phyloP scores from a whole-genome alignment of 805 yeast genomes.

The Teunomyces lycoperdinae region DNA sequence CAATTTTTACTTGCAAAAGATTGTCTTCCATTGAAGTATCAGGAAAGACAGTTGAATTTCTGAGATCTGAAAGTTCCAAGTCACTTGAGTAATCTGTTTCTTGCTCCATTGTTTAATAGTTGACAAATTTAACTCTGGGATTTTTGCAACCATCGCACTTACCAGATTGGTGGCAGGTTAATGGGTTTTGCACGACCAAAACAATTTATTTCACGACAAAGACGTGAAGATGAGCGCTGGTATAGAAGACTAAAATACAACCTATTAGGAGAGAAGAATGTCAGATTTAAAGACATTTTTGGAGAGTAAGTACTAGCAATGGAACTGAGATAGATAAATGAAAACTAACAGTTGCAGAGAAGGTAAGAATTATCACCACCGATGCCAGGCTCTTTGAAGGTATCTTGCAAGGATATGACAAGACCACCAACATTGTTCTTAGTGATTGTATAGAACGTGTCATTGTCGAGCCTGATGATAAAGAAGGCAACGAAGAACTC shows the following conservation, averaged over 20 bases:
- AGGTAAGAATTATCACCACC: slow-evolving; percentile 54
- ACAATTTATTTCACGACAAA: background rate
- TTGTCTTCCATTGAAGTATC: background rate
- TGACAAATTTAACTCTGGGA: background rate
- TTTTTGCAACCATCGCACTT: background rate
- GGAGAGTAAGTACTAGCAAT: slow-evolving; percentile 10
- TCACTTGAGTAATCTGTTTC: slow-evolving; percentile 24
- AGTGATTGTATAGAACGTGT: slow-evolving; percentile 51
- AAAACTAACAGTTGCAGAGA: slow-evolving; percentile 32
- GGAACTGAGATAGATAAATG: background rate
- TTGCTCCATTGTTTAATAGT: slow-evolving; percentile 1
- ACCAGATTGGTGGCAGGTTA: background rate
- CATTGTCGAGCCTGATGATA: slow-evolving; percentile 39
- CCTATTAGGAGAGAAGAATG: slow-evolving; percentile 6
- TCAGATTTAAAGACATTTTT: slow-evolving; percentile 12
- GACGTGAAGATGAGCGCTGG: background rate
- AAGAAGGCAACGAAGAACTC: slow-evolving; percentile 37
- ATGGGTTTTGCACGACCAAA: background rate
- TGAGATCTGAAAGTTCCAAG: slow-evolving; percentile 5
- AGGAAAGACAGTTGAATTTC: background rate
- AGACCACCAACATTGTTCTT: slow-evolving; percentile 58
- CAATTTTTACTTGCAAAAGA: background rate
- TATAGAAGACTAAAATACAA: background rate
- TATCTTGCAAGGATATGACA: slow-evolving; percentile 56
- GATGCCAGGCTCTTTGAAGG: slow-evolving; percentile 55